Evolutionary conservation across 1,139 yeast species (phyloP), one percentile per base, ranked within the genome.

Genomic region (Zhuliangozyma blackwelliae): DNA sequence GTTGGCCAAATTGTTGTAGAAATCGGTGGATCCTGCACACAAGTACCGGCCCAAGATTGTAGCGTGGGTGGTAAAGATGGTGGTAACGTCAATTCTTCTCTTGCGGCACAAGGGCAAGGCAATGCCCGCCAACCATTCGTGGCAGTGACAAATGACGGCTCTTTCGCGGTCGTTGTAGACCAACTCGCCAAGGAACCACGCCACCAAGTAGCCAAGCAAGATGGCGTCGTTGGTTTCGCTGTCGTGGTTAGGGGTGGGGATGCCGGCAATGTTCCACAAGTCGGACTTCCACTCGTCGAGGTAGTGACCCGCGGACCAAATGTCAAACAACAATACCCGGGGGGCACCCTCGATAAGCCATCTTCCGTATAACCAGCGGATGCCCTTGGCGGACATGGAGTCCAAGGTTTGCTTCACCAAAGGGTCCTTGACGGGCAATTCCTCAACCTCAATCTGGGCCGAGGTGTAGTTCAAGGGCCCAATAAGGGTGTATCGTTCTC

Each of bases 311-410:
- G 92, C 96, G 8, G 95, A 82, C 38, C 81, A 77, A 44, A 88
- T 72, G 57, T 92, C 97, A 54, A 92, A 92, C 35, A 92, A 68
- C 33, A 92, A 69, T 22, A 92, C 97, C 35, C 95, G 68, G 11
- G 98, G 98, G 1, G 97, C 96, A 20, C 97, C 97, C 59, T 92
- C 98, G 53, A 92, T 88, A 52, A 92, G 77, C 98, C 98, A 92
- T 45, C 97, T 77, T 30, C 97, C 97, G 52, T 92, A 90, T 38
- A 89, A 68, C 73, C 85, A 87, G 43, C 74, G 68, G 49, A 92
- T 76, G 19, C 98, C 98, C 33, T 96, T 73, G 26, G 75, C 74
- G 37, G 77, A 65, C 96, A 88, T 87, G 20, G 85, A 70, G 41
- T 82, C 81, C 50, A 83, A 67, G 33, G 94, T 73, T 31, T 71